Percentiles rank a stretch among this genome's conserved stretches.
Conservation (phyloP, 1,284 basidiomycete genomes). For the Papiliotrema nemorosa region DNA sequence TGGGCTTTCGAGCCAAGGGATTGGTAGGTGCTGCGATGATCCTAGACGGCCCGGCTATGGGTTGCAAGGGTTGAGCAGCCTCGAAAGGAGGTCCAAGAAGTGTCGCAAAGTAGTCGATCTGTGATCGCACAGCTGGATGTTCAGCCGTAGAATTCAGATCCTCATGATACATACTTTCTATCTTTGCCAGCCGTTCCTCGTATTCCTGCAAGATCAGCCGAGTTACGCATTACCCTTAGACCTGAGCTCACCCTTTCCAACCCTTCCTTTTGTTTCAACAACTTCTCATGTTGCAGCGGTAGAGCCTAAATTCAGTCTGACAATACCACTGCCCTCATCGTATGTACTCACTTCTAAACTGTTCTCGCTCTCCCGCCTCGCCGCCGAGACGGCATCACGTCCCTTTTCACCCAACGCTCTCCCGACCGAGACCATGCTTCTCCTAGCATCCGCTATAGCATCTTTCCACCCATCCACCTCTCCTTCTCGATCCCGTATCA, state of each 20-base stretch:
- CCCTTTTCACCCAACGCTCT: slow-evolving; percentile 39
- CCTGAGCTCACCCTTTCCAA: slow-evolving; percentile 26
- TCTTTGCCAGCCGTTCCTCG: slow-evolving; percentile 29
- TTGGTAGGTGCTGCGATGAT: not conserved
- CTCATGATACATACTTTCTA: slow-evolving; percentile 22
- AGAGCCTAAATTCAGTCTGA: slow-evolving; percentile 13
- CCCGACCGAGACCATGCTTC: slow-evolving; percentile 25
- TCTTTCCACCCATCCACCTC: slow-evolving; percentile 43
- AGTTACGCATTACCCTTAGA: not conserved
- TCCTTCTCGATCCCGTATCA: slow-evolving; percentile 38
- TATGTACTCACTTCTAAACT: slow-evolving; percentile 17
- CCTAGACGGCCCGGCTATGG: slow-evolving; percentile 29
- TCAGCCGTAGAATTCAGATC: slow-evolving; percentile 1
- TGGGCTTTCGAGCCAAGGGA: slow-evolving; percentile 1
- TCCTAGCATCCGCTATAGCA: slow-evolving; percentile 27
- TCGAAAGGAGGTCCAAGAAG: slow-evolving; percentile 42
- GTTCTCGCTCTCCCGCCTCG: slow-evolving; percentile 20
- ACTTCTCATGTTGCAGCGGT: slow-evolving; percentile 34
- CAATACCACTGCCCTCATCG: too few relatives aligned
- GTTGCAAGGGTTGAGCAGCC: slow-evolving; percentile 28
- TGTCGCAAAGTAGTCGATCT: slow-evolving; percentile 27
- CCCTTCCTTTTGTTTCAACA: slow-evolving; percentile 31
- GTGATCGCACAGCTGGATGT: slow-evolving; percentile 11
- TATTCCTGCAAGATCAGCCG: slow-evolving; percentile 28
- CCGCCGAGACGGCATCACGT: slow-evolving; percentile 23